Conservation (phyloP, 2,329 filamentous ascomycete genomes). For the Passalora sequoiae region DNA sequence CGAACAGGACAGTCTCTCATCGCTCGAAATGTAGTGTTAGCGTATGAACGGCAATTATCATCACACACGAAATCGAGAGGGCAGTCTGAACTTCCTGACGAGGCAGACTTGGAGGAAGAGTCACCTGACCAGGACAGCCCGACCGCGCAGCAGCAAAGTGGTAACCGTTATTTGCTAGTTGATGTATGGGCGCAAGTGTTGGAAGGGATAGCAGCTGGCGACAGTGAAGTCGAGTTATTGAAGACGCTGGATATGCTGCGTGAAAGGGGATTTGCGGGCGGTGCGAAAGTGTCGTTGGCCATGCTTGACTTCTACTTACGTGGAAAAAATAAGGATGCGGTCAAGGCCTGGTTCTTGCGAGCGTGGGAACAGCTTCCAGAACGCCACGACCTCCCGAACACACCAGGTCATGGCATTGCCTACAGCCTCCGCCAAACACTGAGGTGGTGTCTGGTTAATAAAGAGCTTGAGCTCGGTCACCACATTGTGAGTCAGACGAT, state of each 20-base stretch:
- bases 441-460: conserved; percentile 37
- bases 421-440: conserved; percentile 12
- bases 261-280: conserved; percentile 19
- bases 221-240: conserved; percentile 54
- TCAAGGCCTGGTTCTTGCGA: conserved; percentile 59
- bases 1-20: not conserved
- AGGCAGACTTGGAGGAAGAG: not conserved
- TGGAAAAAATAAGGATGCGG: conserved; percentile 53
- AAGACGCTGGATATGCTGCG: conserved; percentile 52
- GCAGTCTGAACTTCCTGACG: too few relatives aligned
- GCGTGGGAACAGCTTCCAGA: not conserved
- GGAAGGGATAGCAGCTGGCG: conserved; percentile 57
- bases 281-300: not conserved
- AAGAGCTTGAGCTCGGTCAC: conserved; percentile 58
- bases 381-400: not conserved
- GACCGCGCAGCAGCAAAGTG: not conserved
- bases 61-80: not conserved
- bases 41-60: not conserved
- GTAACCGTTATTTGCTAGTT: not conserved
- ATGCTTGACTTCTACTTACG: conserved; percentile 55
- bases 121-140: not conserved
- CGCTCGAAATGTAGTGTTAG: not conserved
- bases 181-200: conserved; percentile 13
- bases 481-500: conserved; percentile 48
- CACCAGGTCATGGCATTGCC: not conserved